Evolutionary conservation across 2,329 filamentous ascomycete genomes (phyloP).

Genomic region (Curvularia lunata): DNA sequence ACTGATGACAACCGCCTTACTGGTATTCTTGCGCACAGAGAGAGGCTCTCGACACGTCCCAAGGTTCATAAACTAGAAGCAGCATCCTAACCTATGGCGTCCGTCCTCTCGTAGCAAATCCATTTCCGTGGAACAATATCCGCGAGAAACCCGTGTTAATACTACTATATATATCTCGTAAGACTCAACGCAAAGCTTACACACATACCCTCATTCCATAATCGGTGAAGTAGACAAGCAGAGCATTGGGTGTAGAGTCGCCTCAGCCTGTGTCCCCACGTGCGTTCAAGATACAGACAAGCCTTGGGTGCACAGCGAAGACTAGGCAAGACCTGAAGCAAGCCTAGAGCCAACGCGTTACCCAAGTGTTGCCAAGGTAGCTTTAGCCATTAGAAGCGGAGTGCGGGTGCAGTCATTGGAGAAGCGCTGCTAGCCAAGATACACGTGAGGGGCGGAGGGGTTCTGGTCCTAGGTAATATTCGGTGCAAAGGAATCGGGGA

Average conservation of each 20-base stretch:
- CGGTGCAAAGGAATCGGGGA: conserved; percentile 26
- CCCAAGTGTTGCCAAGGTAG: conserved; percentile 42
- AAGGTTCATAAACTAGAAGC: conserved; percentile 13
- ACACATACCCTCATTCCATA: background rate
- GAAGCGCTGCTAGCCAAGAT: conserved; percentile 34
- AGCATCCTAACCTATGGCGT: conserved; percentile 22
- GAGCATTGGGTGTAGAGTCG: background rate
- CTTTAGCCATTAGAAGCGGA: conserved; percentile 18
- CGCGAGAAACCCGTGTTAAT: conserved; percentile 7
- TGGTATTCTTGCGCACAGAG: conserved; percentile 12
- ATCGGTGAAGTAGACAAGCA: background rate
- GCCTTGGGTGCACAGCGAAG: conserved; percentile 32
- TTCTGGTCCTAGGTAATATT: conserved; percentile 11
- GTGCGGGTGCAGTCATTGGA: conserved; percentile 33
- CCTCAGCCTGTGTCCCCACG: conserved; percentile 12
- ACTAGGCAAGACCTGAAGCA: conserved; percentile 25
- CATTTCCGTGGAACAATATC: background rate
- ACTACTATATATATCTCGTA: conserved; percentile 14
- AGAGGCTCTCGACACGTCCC: conserved; percentile 10
- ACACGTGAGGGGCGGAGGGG: conserved; percentile 33
- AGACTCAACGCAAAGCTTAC: conserved; percentile 11
- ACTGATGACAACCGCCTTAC: conserved; percentile 15
- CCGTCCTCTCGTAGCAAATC: conserved; percentile 5
- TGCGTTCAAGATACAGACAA: conserved; percentile 31
- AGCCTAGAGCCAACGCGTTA: conserved; percentile 30